phyloP scores from a whole-genome alignment of 441 rosid genomes.

The Isatis lusitanica region DNA sequence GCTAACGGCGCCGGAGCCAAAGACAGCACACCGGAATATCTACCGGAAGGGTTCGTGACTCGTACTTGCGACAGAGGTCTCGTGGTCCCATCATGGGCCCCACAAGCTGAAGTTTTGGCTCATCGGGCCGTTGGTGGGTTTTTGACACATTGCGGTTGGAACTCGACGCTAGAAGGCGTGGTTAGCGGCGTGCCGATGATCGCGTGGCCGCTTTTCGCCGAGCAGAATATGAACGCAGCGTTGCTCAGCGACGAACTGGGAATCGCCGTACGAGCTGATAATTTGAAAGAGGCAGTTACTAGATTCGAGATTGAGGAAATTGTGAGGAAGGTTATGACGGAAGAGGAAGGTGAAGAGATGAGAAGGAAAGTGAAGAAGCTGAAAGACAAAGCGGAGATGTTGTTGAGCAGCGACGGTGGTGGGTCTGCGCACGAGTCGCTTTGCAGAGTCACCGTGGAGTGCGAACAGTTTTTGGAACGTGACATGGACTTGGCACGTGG shows the following conservation, averaged over 20 bases:
- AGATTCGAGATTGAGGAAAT: conserved; percentile 43
- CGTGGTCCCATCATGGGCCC: conserved; percentile 54
- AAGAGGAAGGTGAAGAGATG: conserved; percentile 36
- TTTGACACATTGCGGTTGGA: conserved; percentile 69
- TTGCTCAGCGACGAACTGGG: conserved; percentile 44
- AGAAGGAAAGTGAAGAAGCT: conserved; percentile 39
- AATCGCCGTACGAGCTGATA: conserved; percentile 40
- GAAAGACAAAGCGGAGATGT: conserved; percentile 32
- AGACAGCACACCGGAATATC: conserved; percentile 32
- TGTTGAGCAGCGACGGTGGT: conserved; percentile 32
- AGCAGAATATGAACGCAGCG: conserved; percentile 57
- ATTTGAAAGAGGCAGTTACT: background rate
- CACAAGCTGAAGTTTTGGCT: conserved; percentile 47
- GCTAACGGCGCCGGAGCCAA: background rate
- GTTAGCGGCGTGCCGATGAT: conserved; percentile 56
- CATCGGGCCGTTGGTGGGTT: conserved; percentile 56
- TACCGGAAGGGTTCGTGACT: conserved; percentile 49
- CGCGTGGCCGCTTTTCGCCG: conserved; percentile 61
- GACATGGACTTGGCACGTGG: conserved; percentile 31
- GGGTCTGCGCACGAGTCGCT: conserved; percentile 34
- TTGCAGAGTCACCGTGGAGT: conserved; percentile 32
- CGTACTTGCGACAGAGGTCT: conserved; percentile 41
- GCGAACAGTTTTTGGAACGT: conserved; percentile 16
- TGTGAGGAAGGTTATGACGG: conserved; percentile 43
- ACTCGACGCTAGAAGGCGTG: conserved; percentile 52